phyloP scores from a whole-genome alignment of 2,329 filamentous ascomycete genomes.

The Beauveria medogensis region DNA sequence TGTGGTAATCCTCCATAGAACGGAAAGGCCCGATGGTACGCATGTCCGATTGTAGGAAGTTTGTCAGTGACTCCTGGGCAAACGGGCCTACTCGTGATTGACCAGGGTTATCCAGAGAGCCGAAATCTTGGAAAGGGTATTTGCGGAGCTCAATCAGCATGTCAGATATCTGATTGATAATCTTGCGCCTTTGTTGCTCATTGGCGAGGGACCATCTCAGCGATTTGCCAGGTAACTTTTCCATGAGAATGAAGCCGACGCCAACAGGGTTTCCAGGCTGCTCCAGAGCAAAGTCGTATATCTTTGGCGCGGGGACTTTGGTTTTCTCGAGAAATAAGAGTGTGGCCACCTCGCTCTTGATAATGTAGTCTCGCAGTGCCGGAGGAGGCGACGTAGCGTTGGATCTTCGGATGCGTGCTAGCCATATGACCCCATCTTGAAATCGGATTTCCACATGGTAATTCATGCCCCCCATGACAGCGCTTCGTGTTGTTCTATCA shows the following conservation, averaged over 20 bases:
- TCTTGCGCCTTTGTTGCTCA: constrained; percentile 24
- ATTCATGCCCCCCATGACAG: constrained; percentile 37
- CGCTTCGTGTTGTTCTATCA: constrained; percentile 24
- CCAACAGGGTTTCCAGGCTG: constrained; percentile 25
- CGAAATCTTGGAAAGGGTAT: constrained; percentile 28
- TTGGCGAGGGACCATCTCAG: constrained; percentile 28
- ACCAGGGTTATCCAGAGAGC: constrained; percentile 25
- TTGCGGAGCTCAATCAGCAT: constrained; percentile 30
- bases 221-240: constrained; percentile 31
- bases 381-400: constrained; percentile 32
- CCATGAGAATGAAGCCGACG: constrained; percentile 33
- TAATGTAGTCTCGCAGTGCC: constrained; percentile 25
- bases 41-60: constrained; percentile 15
- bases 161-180: constrained; percentile 31
- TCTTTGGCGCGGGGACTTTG: constrained; percentile 27
- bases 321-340: constrained; percentile 28
- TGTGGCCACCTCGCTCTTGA: constrained; percentile 33
- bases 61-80: too few relatives aligned
- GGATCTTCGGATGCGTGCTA: constrained; percentile 32
- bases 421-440: constrained; percentile 33
- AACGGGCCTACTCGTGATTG: constrained; percentile 9
- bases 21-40: constrained; percentile 26
- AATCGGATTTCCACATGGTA: constrained; percentile 35
- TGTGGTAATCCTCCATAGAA: constrained; percentile 28
- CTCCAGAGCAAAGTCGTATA: constrained; percentile 29